phyloP scores from a whole-genome alignment of 495 filamentous ascomycete species.

The Trichoderma gamsii region DNA sequence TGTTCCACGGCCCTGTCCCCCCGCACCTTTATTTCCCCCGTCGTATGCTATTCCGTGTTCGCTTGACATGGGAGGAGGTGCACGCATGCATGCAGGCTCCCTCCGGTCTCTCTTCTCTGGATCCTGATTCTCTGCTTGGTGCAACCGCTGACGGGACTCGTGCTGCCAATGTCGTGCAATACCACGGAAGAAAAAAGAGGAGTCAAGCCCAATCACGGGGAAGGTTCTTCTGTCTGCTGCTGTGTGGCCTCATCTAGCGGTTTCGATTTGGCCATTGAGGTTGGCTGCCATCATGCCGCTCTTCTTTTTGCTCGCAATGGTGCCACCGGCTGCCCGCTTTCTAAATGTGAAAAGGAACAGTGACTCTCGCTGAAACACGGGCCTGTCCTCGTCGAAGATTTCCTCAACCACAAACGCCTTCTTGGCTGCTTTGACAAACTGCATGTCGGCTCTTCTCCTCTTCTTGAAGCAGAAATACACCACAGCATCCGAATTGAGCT shows the following conservation, averaged over 20 bases:
- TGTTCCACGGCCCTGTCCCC: neutral
- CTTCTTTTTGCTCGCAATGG: conserved; percentile 1
- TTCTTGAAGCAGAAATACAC: conserved; percentile 96
- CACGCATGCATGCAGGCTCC: conserved; percentile 2
- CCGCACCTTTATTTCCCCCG: neutral
- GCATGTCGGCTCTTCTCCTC: conserved; percentile 67
- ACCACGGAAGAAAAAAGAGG: neutral
- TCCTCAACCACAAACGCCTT: conserved; percentile 60
- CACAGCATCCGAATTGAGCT: conserved; percentile 47
- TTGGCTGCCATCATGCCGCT: conserved; percentile 15
- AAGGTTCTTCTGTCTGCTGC: neutral
- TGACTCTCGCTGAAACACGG: conserved; percentile 53
- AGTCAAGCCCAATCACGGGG: neutral
- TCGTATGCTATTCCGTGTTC: neutral
- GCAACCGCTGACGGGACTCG: neutral
- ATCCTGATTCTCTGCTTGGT: neutral
- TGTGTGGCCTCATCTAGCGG: neutral
- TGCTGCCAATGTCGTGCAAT: neutral
- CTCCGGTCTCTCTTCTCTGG: neutral
- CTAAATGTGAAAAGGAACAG: conserved; percentile 58
- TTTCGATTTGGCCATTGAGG: conserved; percentile 3
- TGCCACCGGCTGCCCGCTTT: conserved; percentile 26
- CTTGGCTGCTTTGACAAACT: conserved; percentile 61
- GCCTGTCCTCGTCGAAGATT: conserved; percentile 55
- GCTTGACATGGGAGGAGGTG: neutral